These are phyloP conservation scores for Phytophthora multivora DNA, from an alignment of 352 stramenopile species.

Conservation along the genomic window DNA sequence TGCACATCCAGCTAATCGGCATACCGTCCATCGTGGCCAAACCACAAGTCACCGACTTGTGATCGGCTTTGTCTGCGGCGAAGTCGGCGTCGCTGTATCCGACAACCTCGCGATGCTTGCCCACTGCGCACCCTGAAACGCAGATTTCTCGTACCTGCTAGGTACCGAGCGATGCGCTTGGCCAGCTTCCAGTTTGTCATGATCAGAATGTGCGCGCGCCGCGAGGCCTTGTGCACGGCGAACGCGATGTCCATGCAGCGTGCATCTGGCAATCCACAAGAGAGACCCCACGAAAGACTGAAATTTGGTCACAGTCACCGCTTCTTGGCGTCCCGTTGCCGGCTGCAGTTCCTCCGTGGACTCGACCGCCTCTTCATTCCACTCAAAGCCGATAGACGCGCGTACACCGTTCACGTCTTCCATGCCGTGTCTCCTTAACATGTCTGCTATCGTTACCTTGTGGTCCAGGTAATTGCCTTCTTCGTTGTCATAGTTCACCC, in stretches of 20 bases:
- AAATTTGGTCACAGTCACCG: slow-evolving; percentile 29
- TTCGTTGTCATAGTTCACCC: slow-evolving; percentile 11
- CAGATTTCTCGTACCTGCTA: background rate
- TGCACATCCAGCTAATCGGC: too few species aligned
- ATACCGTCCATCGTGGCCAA: too few species aligned
- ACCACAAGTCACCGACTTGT: too few species aligned
- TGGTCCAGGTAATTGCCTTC: slow-evolving; percentile 24
- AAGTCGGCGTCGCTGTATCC: too few species aligned
- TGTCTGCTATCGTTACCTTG: slow-evolving; percentile 21
- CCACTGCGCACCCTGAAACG: too few species aligned
- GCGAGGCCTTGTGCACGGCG: slow-evolving; percentile 23
- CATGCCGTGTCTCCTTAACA: slow-evolving; percentile 25
- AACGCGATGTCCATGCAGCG: slow-evolving; percentile 34
- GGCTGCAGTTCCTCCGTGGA: background rate
- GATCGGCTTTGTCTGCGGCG: too few species aligned
- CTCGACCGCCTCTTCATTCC: slow-evolving; percentile 4
- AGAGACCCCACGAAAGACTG: slow-evolving; percentile 40
- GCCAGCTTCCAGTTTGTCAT: slow-evolving; percentile 15
- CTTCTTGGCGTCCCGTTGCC: background rate
- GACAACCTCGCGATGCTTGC: too few species aligned
- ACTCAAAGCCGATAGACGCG: slow-evolving; percentile 11
- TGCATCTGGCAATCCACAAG: slow-evolving; percentile 38
- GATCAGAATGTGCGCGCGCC: slow-evolving; percentile 16
- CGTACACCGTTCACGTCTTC: slow-evolving; percentile 23
- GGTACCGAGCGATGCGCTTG: slow-evolving; percentile 24